Percentiles rank a stretch among this genome's conserved stretches.
phyloP scores from a whole-genome alignment of 148 eudicot genomes.

The Vaccinium darrowii region DNA sequence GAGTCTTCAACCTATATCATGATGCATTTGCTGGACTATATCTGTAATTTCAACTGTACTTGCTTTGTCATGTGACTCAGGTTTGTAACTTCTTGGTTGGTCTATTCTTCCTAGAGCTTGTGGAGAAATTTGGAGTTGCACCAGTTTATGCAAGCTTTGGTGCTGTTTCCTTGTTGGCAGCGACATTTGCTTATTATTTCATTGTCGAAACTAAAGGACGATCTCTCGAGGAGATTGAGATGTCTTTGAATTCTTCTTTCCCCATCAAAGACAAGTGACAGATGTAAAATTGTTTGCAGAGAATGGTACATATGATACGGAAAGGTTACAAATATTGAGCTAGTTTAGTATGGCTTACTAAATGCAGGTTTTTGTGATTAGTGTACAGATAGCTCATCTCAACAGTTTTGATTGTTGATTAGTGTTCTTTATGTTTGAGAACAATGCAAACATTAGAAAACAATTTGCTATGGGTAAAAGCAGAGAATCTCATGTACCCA shows the following conservation, averaged over 20 bases:
- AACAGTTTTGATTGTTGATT: no score
- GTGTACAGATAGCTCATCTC: no score
- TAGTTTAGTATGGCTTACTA: neutral
- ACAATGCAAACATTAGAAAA: no score
- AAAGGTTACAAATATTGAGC: neutral
- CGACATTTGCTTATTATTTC: slow-evolving; percentile 50
- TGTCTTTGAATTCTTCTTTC: slow-evolving; percentile 49
- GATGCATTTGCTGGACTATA: neutral
- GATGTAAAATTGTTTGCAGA: neutral
- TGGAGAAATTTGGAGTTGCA: slow-evolving; percentile 59
- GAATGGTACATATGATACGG: neutral
- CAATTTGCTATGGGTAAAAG: no score
- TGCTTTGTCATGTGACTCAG: slow-evolving; percentile 29
- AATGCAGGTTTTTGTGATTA: neutral
- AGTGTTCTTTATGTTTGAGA: no score
- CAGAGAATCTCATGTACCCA: no score
- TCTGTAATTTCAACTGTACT: neutral
- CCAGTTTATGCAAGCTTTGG: slow-evolving; percentile 70
- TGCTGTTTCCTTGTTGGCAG: slow-evolving; percentile 57
- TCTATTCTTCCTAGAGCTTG: slow-evolving; percentile 68
- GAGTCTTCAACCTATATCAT: neutral
- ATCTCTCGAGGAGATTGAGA: slow-evolving; percentile 82
- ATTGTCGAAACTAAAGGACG: slow-evolving; percentile 79
- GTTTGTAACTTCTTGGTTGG: slow-evolving; percentile 85
- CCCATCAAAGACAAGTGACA: slow-evolving; percentile 33